A percentile compares a stretch with the other conserved stretches of the same genome.
Evolutionary conservation across 257 asterid species (phyloP).

Genomic region (Rhazya stricta): DNA sequence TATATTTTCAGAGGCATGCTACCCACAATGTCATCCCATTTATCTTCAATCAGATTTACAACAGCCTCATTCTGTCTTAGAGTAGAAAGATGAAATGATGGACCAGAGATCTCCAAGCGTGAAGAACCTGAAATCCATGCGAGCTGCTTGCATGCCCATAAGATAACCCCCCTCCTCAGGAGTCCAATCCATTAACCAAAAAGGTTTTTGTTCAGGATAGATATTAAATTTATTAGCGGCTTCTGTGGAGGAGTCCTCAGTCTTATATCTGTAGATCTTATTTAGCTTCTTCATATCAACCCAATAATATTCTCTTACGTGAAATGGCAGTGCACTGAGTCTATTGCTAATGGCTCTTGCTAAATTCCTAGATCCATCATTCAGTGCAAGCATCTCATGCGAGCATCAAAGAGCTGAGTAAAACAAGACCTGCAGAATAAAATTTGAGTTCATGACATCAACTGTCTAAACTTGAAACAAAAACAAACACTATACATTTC

Average conservation of each 20-base stretch:
- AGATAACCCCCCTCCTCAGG: constrained; percentile 84
- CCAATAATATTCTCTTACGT: constrained; percentile 87
- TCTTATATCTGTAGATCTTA: constrained; percentile 79
- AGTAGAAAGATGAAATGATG: constrained; percentile 68
- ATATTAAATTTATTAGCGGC: constrained; percentile 90
- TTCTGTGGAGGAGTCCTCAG: constrained; percentile 84
- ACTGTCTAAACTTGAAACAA: not conserved
- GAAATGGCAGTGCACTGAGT: constrained; percentile 88
- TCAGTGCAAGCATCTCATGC: constrained; percentile 67
- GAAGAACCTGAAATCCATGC: constrained; percentile 89
- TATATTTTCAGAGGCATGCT: constrained; percentile 81
- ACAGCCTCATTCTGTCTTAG: constrained; percentile 72
- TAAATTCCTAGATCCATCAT: constrained; percentile 75
- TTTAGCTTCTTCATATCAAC: constrained; percentile 84
- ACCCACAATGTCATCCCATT: constrained; percentile 84
- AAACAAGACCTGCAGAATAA: constrained; percentile 56
- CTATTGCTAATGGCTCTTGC: constrained; percentile 71
- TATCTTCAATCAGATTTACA: constrained; percentile 64
- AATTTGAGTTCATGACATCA: constrained; percentile 7
- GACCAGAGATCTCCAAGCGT: constrained; percentile 90
- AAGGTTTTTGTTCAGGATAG: constrained; percentile 89
- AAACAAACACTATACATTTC: not conserved
- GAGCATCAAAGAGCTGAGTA: constrained; percentile 87
- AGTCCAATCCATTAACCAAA: constrained; percentile 85
- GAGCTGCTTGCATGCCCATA: constrained; percentile 89